Percentiles rank a stretch among this genome's conserved stretches.
Evolutionary conservation across 305 asterid genomes (phyloP).

Genomic region (Fraxinus greggii): DNA sequence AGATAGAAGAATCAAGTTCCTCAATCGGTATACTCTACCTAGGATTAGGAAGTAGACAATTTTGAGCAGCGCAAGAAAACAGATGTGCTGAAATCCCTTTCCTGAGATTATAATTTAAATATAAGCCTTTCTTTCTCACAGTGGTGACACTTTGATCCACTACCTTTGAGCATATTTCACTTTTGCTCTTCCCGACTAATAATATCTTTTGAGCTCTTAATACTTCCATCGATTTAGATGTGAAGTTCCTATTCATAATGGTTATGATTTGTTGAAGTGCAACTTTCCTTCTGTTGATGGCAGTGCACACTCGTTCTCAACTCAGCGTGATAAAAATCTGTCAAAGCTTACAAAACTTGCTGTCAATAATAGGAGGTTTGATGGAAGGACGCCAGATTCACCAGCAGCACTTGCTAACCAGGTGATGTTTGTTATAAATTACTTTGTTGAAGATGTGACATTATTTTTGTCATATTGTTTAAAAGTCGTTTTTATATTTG

Average conservation of each 20-base stretch:
- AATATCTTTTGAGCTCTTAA: conserved; percentile 1
- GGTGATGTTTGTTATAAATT: conserved; percentile 37
- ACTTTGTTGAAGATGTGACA: neutral
- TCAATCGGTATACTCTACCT: conserved; percentile 61
- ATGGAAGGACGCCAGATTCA: conserved; percentile 85
- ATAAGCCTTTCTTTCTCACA: neutral
- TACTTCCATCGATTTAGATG: conserved; percentile 12
- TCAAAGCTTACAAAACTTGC: conserved; percentile 79
- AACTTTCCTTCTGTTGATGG: conserved; percentile 51
- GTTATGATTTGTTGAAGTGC: conserved; percentile 17
- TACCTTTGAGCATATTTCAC: neutral
- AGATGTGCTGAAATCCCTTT: neutral
- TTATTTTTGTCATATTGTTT: neutral
- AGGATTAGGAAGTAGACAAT: conserved; percentile 14
- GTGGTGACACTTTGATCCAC: conserved; percentile 11
- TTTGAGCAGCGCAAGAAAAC: conserved; percentile 18
- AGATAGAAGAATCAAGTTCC: conserved; percentile 85
- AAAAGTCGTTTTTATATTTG: neutral
- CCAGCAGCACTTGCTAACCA: conserved; percentile 77
- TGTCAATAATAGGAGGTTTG: conserved; percentile 69
- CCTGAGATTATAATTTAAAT: neutral
- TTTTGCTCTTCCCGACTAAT: conserved; percentile 7
- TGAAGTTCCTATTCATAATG: neutral
- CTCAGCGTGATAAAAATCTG: conserved; percentile 72
- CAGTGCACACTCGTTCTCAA: conserved; percentile 67